A percentile compares a stretch with the other conserved stretches of the same genome.
Conservation (phyloP, 192 early-diverging fungal genomes). For the Jimgerdemannia flammicorona region DNA sequence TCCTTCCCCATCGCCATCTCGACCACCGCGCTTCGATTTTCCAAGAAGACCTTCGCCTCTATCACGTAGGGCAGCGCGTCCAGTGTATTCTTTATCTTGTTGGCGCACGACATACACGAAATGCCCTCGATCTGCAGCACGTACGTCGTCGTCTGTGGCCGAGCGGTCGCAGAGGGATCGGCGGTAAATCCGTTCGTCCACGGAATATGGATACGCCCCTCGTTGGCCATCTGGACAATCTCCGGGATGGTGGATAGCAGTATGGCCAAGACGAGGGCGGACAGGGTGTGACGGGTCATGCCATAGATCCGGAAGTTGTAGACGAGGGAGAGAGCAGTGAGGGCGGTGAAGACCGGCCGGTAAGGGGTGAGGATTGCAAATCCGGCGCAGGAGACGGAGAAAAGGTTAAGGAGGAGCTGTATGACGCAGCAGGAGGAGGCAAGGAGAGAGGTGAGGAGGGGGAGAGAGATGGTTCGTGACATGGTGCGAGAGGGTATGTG, state of each 20-base stretch:
- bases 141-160: slow-evolving; percentile 14
- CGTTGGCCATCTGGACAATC: slow-evolving; percentile 34
- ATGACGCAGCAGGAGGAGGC: slow-evolving; percentile 50
- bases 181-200: slow-evolving; percentile 6
- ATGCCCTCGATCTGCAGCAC: slow-evolving; percentile 40
- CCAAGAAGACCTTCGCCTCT: slow-evolving; percentile 36
- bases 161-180: background rate
- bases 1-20: background rate
- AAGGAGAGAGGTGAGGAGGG: slow-evolving; percentile 30
- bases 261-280: slow-evolving; percentile 19
- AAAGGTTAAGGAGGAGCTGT: slow-evolving; percentile 46
- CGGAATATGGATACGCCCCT: background rate
- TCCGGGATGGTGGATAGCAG: slow-evolving; percentile 37
- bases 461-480: background rate
- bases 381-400: slow-evolving; percentile 52
- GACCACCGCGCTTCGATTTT: slow-evolving; percentile 27
- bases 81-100: slow-evolving; percentile 36
- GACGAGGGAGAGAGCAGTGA: slow-evolving; percentile 23
- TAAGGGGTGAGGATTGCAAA: slow-evolving; percentile 49
- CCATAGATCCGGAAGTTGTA: slow-evolving; percentile 24
- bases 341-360: slow-evolving; percentile 30
- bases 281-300: slow-evolving; percentile 14
- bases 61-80: slow-evolving; percentile 14
- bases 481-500: background rate
- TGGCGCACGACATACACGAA: slow-evolving; percentile 49